phyloP scores from a whole-genome alignment of 306 rosid species.

The Nissolia schottii region DNA sequence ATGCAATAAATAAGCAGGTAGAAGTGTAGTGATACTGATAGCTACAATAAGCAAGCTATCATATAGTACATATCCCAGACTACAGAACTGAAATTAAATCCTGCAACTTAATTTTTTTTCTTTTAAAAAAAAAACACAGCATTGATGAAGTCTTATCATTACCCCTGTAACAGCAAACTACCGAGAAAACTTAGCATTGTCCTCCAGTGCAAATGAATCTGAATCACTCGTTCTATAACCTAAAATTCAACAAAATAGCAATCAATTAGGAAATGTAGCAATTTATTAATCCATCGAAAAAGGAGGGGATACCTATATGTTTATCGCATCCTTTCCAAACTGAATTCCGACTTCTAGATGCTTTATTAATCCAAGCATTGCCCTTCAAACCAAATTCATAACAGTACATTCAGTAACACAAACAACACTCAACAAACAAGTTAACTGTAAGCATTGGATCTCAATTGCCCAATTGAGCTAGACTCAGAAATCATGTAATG shows the following conservation, averaged over 20 bases:
- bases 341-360: constrained; percentile 38
- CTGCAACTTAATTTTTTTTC: neutral
- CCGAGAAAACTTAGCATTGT: constrained; percentile 16
- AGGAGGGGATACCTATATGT: constrained; percentile 44
- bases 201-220: constrained; percentile 41
- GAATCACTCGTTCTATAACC: constrained; percentile 70
- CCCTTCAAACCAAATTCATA: constrained; percentile 35
- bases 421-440: neutral
- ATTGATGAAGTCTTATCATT: neutral
- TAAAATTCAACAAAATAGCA: constrained; percentile 20
- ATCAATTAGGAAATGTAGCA: neutral
- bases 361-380: constrained; percentile 54
- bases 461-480: neutral
- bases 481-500: neutral
- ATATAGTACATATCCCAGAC: neutral
- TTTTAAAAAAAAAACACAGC: neutral
- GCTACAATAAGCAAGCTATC: neutral
- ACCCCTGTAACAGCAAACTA: neutral
- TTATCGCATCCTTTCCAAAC: constrained; percentile 46
- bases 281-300: neutral
- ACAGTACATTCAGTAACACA: constrained; percentile 1
- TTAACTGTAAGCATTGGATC: neutral
- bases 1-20: neutral
- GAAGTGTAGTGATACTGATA: neutral
- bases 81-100: neutral